phyloP scores from a whole-genome alignment of 805 yeast species.

The Candida nonsorbophila region DNA sequence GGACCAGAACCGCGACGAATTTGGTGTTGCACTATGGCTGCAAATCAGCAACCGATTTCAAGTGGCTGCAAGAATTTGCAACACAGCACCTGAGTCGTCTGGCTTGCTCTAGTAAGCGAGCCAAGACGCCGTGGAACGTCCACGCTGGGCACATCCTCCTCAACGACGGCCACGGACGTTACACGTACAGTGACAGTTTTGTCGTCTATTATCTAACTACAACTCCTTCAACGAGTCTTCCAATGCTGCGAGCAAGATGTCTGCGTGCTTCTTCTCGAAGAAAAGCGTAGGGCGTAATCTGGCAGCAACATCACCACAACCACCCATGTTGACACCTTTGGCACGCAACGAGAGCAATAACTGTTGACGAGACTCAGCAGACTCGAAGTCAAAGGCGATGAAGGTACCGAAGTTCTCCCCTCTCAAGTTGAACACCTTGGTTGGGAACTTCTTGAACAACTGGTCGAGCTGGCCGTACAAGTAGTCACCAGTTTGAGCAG shows the following conservation, averaged over 20 bases:
- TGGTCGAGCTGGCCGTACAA: constrained; percentile 51
- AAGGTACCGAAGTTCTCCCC: constrained; percentile 62
- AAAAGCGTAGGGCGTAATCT: constrained; percentile 64
- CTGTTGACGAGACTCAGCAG: constrained; percentile 41
- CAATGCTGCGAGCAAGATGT: constrained; percentile 43
- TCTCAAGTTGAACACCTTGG: constrained; percentile 45
- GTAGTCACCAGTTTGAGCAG: constrained; percentile 62
- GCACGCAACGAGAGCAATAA: constrained; percentile 42
- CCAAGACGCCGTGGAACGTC: no score
- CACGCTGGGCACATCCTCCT: no score
- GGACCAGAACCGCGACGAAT: no score
- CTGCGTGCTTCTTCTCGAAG: constrained; percentile 58
- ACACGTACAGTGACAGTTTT: no score
- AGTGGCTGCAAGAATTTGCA: no score
- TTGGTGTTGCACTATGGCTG: no score
- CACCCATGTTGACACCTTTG: constrained; percentile 62
- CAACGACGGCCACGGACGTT: no score
- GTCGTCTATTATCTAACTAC: no score
- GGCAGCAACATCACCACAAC: constrained; percentile 55
- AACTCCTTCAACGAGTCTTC: constrained; percentile 21
- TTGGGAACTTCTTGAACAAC: constrained; percentile 53
- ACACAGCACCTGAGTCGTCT: no score
- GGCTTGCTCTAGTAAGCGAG: no score
- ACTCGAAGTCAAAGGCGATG: constrained; percentile 57
- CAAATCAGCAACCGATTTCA: no score